Percentiles rank a stretch among this genome's conserved stretches.
Evolutionary conservation across 2,329 filamentous ascomycete genomes (phyloP).

Genomic region (Triangularia setosa): DNA sequence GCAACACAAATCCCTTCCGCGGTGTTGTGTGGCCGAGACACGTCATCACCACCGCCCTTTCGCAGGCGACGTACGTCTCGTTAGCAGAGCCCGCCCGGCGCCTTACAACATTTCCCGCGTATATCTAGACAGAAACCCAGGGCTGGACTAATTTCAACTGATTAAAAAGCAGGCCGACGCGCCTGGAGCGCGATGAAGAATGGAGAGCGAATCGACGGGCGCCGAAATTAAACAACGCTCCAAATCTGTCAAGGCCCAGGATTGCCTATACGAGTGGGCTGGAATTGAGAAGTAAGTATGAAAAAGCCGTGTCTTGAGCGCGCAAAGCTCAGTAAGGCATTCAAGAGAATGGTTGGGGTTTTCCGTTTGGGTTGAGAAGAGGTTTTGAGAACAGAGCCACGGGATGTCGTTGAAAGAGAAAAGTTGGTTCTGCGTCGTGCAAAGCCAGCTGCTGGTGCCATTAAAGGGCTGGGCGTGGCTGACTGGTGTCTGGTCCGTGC

Average conservation of each 20-base stretch:
- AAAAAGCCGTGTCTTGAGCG: neutral
- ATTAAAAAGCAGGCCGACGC: constrained; percentile 5
- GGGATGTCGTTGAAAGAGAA: constrained; percentile 12
- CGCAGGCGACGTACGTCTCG: constrained; percentile 3
- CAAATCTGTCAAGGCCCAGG: neutral
- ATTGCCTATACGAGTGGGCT: constrained; percentile 4
- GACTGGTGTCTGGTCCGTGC: constrained; percentile 17
- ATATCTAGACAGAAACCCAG: constrained; percentile 10
- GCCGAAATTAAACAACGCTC: constrained; percentile 6
- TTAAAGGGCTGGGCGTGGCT: constrained; percentile 19
- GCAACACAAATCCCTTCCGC: constrained; percentile 4
- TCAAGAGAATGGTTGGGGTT: neutral
- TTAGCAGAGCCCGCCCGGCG: neutral
- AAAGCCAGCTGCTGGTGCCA: constrained; percentile 15
- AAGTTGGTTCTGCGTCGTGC: constrained; percentile 10
- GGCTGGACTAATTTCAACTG: constrained; percentile 5
- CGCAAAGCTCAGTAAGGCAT: neutral
- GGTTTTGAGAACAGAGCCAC: constrained; percentile 1
- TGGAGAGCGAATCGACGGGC: constrained; percentile 2
- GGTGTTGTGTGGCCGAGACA: constrained; percentile 2
- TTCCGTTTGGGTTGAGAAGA: constrained; percentile 2
- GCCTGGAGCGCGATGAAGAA: neutral
- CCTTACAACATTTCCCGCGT: constrained; percentile 10
- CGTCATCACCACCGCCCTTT: constrained; percentile 7
- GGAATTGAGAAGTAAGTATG: neutral